phyloP scores from a whole-genome alignment of 2,329 filamentous ascomycete genomes.

The Colletotrichum falcatum region DNA sequence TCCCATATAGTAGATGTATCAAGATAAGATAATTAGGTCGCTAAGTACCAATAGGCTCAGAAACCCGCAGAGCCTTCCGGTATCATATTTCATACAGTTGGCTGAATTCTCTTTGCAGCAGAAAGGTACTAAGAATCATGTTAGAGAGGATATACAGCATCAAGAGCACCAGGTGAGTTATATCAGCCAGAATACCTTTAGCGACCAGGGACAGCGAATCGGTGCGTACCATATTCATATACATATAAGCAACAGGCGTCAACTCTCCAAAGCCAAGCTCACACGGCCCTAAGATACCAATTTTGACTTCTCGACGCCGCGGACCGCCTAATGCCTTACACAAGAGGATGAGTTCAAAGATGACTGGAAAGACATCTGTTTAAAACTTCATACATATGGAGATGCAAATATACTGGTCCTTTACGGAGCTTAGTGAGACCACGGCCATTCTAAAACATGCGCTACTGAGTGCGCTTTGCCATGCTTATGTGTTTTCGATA shows the following conservation, averaged over 20 bases:
- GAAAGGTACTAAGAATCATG: slow-evolving; percentile 58
- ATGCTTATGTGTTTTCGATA: background rate
- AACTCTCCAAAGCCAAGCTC: slow-evolving; percentile 48
- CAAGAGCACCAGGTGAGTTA: slow-evolving; percentile 60
- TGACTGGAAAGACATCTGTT: slow-evolving; percentile 27
- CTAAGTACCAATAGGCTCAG: slow-evolving; percentile 54
- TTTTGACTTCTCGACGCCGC: slow-evolving; percentile 36
- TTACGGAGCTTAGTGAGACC: background rate
- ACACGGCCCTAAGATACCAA: slow-evolving; percentile 44
- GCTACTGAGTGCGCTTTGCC: background rate
- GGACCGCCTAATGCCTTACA: no score
- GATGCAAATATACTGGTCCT: background rate
- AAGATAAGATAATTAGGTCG: slow-evolving; percentile 58
- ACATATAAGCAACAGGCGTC: slow-evolving; percentile 46
- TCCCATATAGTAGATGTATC: slow-evolving; percentile 57
- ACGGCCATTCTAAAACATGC: background rate
- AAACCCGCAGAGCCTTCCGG: slow-evolving; percentile 57
- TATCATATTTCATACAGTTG: slow-evolving; percentile 46
- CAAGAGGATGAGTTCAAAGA: no score
- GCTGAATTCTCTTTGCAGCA: slow-evolving; percentile 60
- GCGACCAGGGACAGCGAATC: slow-evolving; percentile 48
- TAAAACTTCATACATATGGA: background rate
- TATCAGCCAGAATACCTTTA: slow-evolving; percentile 57
- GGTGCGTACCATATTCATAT: slow-evolving; percentile 45
- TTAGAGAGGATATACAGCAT: slow-evolving; percentile 60